A percentile compares a stretch with the other conserved stretches of the same genome.
Evolutionary conservation across 2,329 filamentous ascomycete species (phyloP).

Genomic region (Pestalotiopsis sp.): DNA sequence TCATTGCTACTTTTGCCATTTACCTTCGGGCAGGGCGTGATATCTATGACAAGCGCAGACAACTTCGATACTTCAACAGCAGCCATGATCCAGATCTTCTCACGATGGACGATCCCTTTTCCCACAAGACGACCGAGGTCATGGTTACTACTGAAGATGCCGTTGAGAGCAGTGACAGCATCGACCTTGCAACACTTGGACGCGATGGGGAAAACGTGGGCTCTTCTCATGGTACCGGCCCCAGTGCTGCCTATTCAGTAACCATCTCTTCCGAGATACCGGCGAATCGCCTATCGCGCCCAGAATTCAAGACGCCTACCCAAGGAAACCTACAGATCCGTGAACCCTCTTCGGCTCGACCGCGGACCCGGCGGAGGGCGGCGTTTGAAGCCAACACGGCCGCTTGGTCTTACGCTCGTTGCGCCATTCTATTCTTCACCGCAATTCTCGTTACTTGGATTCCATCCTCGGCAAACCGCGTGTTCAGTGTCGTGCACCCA

Average conservation of each 20-base stretch:
- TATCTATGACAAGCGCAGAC: constrained; percentile 68
- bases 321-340: constrained; percentile 24
- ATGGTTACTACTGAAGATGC: constrained; percentile 59
- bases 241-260: constrained; percentile 48
- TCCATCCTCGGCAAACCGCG: constrained; percentile 75
- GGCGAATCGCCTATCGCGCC: constrained; percentile 23
- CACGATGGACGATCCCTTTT: constrained; percentile 47
- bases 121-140: constrained; percentile 66
- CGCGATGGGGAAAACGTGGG: constrained; percentile 24
- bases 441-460: constrained; percentile 76
- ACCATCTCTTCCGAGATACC: constrained; percentile 47
- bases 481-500: constrained; percentile 68
- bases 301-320: constrained; percentile 30
- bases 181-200: constrained; percentile 36
- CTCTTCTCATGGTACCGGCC: constrained; percentile 6
- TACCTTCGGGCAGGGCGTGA: constrained; percentile 68
- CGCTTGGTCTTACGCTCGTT: constrained; percentile 71
- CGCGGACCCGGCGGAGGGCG: constrained; percentile 26
- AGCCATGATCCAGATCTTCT: constrained; percentile 45
- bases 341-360: constrained; percentile 14
- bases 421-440: constrained; percentile 71
- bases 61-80: constrained; percentile 58
- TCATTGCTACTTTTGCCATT: constrained; percentile 64
- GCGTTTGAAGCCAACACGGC: constrained; percentile 62
- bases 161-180: constrained; percentile 28